Conservation (phyloP, 495 filamentous ascomycete species). For the Penicillium antarcticum region DNA sequence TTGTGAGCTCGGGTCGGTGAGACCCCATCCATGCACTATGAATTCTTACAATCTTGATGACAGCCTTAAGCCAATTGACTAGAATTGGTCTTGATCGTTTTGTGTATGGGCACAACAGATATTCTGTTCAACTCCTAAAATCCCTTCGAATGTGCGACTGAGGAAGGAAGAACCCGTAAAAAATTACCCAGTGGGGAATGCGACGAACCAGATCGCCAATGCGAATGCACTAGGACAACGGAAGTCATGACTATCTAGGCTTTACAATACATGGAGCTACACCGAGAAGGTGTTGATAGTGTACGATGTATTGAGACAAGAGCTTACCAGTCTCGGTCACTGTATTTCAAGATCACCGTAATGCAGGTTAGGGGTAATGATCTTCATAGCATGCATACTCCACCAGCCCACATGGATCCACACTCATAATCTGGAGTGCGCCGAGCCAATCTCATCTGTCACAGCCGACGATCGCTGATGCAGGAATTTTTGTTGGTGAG, state of each 20-base stretch:
- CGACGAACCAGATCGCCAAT: not conserved
- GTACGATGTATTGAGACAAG: not conserved
- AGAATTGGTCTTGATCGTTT: no score
- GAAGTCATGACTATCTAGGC: no score
- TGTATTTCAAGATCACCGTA: constrained; percentile 7
- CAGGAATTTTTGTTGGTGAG: not conserved
- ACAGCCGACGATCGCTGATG: not conserved
- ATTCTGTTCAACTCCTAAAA: no score
- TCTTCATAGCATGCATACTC: constrained; percentile 7
- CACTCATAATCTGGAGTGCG: not conserved
- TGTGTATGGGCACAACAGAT: no score
- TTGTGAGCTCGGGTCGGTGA: not conserved
- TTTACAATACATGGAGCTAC: not conserved
- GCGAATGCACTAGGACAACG: not conserved
- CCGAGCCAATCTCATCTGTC: constrained; percentile 1
- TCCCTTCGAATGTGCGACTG: not conserved
- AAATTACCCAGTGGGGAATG: not conserved
- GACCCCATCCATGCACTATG: not conserved
- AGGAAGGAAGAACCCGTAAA: not conserved
- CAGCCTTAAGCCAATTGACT: no score
- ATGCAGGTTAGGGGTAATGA: constrained; percentile 3
- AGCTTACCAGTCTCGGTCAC: constrained; percentile 6
- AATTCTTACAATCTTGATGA: not conserved
- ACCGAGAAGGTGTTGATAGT: not conserved
- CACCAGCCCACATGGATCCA: not conserved